Conservation (phyloP, 78 protist genomes). For the Monosiga brevicollis region DNA sequence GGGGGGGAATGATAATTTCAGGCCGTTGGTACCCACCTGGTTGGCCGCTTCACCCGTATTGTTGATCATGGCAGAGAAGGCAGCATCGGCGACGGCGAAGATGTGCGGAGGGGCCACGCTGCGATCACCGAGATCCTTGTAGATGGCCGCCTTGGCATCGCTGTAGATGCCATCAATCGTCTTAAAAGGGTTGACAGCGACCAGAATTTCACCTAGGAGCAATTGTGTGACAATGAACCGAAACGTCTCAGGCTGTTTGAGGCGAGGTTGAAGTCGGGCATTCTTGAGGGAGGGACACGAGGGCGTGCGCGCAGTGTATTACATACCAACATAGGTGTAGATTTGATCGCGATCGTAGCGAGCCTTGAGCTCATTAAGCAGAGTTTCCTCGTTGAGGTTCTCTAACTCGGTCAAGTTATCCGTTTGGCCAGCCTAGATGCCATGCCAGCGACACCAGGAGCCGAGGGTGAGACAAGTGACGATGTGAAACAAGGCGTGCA, state of each 20-base stretch:
- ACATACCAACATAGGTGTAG: neutral
- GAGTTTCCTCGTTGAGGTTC: conserved; percentile 6
- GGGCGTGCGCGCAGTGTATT: no score
- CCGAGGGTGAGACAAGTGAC: no score
- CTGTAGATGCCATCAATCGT: neutral
- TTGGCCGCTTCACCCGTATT: neutral
- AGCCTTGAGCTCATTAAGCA: neutral
- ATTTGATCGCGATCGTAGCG: neutral
- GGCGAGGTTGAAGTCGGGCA: no score
- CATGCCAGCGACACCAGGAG: no score
- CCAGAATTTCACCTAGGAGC: conserved; percentile 22
- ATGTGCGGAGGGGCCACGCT: neutral
- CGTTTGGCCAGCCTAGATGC: neutral
- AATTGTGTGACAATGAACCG: no score
- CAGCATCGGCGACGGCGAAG: neutral
- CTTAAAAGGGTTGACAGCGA: conserved; percentile 41
- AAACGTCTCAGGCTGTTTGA: no score
- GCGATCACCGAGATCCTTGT: neutral
- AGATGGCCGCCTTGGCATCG: neutral
- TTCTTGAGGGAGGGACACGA: no score
- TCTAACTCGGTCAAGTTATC: neutral
- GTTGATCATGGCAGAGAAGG: neutral
- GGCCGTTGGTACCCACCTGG: no score
- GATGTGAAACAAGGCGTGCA: neutral
- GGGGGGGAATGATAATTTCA: no score